phyloP scores from a whole-genome alignment of 768 basidiomycete species.

The Rhodosporidiobolus odoratus region DNA sequence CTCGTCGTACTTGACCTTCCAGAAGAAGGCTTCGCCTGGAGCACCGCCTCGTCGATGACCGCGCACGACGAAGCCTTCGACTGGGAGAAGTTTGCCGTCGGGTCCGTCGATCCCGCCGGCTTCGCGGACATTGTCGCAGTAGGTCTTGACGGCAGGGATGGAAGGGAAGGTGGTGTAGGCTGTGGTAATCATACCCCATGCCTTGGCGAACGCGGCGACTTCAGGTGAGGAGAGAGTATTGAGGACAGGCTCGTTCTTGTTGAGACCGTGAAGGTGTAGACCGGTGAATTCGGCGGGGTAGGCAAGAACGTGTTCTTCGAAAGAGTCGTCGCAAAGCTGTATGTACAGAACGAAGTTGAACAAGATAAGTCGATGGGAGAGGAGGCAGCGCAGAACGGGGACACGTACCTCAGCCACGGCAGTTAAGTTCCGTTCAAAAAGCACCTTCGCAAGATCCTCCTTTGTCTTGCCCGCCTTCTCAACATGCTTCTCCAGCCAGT shows the following conservation, averaged over 20 bases:
- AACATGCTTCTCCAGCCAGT: constrained; percentile 72
- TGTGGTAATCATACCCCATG: constrained; percentile 89
- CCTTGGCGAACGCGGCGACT: constrained; percentile 73
- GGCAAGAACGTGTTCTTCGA: constrained; percentile 90
- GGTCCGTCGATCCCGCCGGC: constrained; percentile 70
- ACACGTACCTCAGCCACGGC: constrained; percentile 86
- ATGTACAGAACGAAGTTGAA: not conserved
- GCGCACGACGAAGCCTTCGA: constrained; percentile 94
- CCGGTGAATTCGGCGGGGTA: constrained; percentile 78
- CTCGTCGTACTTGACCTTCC: constrained; percentile 98
- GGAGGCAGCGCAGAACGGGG: constrained; percentile 40
- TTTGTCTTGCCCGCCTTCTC: constrained; percentile 60
- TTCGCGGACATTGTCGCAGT: constrained; percentile 63
- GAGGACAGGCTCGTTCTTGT: constrained; percentile 63
- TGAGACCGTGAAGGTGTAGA: constrained; percentile 87
- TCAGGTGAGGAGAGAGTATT: constrained; percentile 61
- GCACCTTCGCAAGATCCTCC: constrained; percentile 62
- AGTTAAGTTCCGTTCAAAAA: constrained; percentile 81
- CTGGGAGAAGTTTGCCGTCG: constrained; percentile 51
- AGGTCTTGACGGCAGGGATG: constrained; percentile 63
- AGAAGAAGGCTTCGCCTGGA: constrained; percentile 69
- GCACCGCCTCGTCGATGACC: constrained; percentile 48
- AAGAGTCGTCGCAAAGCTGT: constrained; percentile 92
- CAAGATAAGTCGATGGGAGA: not conserved
- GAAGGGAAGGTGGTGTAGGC: constrained; percentile 56